Percentiles rank a stretch among this genome's conserved stretches.
phyloP scores from a whole-genome alignment of 352 stramenopile genomes.

The Globisporangium perplexum region DNA sequence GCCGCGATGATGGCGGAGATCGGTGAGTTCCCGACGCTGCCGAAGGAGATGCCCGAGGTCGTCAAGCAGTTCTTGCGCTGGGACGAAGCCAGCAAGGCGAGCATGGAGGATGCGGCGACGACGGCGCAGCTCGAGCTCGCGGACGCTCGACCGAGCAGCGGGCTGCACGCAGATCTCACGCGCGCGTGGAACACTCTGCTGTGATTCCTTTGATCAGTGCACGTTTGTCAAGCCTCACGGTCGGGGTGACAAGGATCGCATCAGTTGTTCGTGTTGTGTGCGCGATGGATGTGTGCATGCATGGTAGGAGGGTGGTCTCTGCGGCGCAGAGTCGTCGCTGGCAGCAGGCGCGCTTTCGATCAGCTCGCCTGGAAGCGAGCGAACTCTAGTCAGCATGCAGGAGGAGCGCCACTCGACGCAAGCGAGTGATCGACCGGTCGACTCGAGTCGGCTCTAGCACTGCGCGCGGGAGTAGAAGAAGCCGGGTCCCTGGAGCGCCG shows the following conservation, averaged over 20 bases:
- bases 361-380: no score
- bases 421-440: no score
- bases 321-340: no score
- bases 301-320: no score
- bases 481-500: background rate
- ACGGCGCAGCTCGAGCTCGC: background rate
- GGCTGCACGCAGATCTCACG: background rate
- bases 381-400: no score
- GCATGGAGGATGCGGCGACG: constrained; percentile 1
- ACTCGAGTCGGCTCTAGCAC: background rate
- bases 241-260: no score
- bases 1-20: constrained; percentile 26
- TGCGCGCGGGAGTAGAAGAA: background rate
- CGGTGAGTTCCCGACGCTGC: constrained; percentile 12
- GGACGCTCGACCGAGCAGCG: background rate
- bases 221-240: no score
- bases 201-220: background rate
- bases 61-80: constrained; percentile 38
- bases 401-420: no score
- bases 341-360: no score
- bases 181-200: background rate
- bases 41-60: constrained; percentile 31
- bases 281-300: no score
- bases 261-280: no score
- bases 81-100: constrained; percentile 23